Evolutionary conservation across 257 asterid species (phyloP).

Genomic region (Thymus quinquecostatus): DNA sequence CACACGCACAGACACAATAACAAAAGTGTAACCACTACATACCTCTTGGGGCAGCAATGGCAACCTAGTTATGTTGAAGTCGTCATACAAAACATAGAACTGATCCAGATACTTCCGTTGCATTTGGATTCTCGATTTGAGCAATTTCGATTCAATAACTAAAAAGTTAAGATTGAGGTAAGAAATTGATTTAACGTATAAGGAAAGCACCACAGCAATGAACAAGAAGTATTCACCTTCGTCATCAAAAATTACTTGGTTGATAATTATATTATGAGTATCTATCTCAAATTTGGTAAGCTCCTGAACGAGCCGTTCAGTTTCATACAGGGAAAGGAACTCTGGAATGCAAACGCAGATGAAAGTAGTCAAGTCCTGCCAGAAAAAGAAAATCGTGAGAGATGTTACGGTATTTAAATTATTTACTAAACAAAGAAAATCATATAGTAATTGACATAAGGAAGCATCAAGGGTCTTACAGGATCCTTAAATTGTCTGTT

Average conservation of each 20-base stretch:
- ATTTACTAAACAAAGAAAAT: too few relatives aligned
- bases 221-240: constrained; percentile 56
- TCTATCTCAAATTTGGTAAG: constrained; percentile 95
- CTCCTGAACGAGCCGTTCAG: constrained; percentile 97
- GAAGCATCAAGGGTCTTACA: constrained; percentile 47
- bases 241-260: constrained; percentile 95
- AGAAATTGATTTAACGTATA: constrained; percentile 13
- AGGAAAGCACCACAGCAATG: constrained; percentile 5
- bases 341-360: constrained; percentile 97
- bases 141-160: constrained; percentile 84
- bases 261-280: constrained; percentile 89
- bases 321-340: constrained; percentile 92
- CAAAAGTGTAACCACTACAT: constrained; percentile 1
- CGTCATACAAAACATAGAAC: constrained; percentile 85
- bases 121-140: constrained; percentile 87
- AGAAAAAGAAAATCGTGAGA: too few relatives aligned
- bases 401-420: too few relatives aligned
- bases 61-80: constrained; percentile 83
- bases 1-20: neutral
- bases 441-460: neutral
- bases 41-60: constrained; percentile 97
- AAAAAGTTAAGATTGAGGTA: constrained; percentile 22
- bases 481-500: constrained; percentile 91
- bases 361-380: constrained; percentile 44
- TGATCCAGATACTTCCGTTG: constrained; percentile 93